Evolutionary conservation across 1,139 yeast genomes (phyloP), one percentile per base, ranked within the genome.

Genomic region (Lodderomyces margitis): DNA sequence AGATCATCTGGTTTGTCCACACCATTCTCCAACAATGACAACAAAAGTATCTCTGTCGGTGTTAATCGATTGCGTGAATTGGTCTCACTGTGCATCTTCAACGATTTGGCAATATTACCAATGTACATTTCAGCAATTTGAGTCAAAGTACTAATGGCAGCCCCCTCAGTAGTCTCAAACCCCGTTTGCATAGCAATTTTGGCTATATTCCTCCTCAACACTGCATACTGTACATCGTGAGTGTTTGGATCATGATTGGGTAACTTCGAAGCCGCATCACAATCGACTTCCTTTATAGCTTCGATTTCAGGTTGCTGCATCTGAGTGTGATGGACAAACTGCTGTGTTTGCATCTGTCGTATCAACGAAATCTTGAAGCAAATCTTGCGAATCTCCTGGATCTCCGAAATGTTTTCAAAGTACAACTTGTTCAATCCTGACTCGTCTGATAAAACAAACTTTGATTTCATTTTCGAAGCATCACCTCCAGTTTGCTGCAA

Each of bases 111-210:
- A 39, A 92, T 67, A 56, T 87, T 89, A 28, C 81, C 72, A 63
- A 94, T 58, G 57, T 87, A 91, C 45, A 77, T 83, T 36, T 87
- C 92, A 0, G 97, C 94, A 32, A 92, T 66, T 52, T 89, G 95
- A 0, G 97, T 80, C 43, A 94, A 64, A 2, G 89, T 77, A 46
- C 87, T 86, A 19, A 87, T 74, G 2, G 98, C 97, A 46, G 75
- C 69, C 10, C 85, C 79, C 50, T 87, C 88, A 0, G 95, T 79
- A 1, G 83, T 72, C 64, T 94, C 98, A 66, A 87, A 94, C 0
- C 99, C 99, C 27, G 87, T 83, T 43, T 88, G 87, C 98, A 92
- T 92, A 1, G 88, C 81, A 20, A 94, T 68, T 47, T 89, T 88
- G 12, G 91, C 79, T 1, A 87, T 78, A 37, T 83, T 78, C 50